Percentiles rank a stretch among this genome's conserved stretches.
phyloP scores from a whole-genome alignment of 768 basidiomycete genomes.

The Lentinus brumalis region DNA sequence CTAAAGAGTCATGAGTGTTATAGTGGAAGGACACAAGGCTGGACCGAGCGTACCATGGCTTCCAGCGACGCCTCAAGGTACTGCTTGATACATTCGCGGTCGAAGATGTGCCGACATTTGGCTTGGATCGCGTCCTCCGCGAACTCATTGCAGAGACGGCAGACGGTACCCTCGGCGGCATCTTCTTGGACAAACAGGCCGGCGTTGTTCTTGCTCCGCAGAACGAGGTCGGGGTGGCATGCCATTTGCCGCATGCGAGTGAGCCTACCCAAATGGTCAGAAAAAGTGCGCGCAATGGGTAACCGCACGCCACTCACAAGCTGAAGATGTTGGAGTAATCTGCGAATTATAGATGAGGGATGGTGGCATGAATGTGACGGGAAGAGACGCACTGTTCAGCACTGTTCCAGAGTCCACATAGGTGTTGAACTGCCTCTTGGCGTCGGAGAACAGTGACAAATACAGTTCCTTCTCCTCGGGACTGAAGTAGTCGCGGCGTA shows the following conservation, averaged over 20 bases:
- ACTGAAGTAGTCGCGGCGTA: constrained; percentile 91
- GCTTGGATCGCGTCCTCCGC: constrained; percentile 97
- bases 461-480: constrained; percentile 97
- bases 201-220: constrained; percentile 81
- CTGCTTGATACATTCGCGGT: constrained; percentile 93
- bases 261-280: constrained; percentile 47
- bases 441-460: constrained; percentile 87
- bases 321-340: constrained; percentile 92
- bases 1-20: constrained; percentile 37
- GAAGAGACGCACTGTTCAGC: constrained; percentile 74
- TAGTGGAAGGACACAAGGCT: neutral
- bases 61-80: constrained; percentile 81
- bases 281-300: neutral
- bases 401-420: constrained; percentile 90
- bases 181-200: constrained; percentile 61
- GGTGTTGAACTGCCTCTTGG: constrained; percentile 88
- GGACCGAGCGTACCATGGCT: constrained; percentile 47
- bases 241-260: constrained; percentile 97
- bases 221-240: constrained; percentile 91
- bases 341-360: constrained; percentile 27
- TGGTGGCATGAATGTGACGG: neutral
- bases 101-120: constrained; percentile 92
- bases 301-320: constrained; percentile 46
- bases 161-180: constrained; percentile 77
- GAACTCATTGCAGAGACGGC: constrained; percentile 94